Evolutionary conservation across 106 monocot genomes (phyloP).

Genomic region (Phalaenopsis aphrodite): DNA sequence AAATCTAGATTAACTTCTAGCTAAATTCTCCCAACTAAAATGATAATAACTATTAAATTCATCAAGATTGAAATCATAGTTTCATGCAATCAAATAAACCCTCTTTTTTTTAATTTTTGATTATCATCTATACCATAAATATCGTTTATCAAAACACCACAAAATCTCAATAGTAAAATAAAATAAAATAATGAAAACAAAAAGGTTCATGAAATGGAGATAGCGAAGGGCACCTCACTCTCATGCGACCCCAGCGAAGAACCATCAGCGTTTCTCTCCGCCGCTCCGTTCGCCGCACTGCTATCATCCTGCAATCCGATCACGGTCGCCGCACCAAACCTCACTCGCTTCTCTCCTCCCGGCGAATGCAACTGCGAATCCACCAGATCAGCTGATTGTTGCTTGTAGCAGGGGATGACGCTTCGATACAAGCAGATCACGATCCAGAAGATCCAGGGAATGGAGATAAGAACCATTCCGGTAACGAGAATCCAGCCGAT

Average conservation of each 20-base stretch:
- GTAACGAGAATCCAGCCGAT: slow-evolving; percentile 29
- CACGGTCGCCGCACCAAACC: slow-evolving; percentile 18
- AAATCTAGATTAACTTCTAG: no score
- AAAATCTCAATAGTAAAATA: no score
- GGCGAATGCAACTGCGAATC: slow-evolving; percentile 20
- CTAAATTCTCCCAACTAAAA: no score
- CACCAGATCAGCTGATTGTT: not conserved
- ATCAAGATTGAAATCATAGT: no score
- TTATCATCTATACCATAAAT: no score
- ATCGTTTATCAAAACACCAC: no score
- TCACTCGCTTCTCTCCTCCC: slow-evolving; percentile 23
- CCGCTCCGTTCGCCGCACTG: not conserved
- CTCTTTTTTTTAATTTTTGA: no score
- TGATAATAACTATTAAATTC: no score
- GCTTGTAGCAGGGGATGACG: not conserved
- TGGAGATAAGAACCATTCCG: slow-evolving; percentile 38
- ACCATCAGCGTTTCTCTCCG: not conserved
- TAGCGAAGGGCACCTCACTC: slow-evolving; percentile 43
- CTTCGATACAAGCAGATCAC: slow-evolving; percentile 34
- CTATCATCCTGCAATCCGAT: not conserved
- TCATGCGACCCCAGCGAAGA: slow-evolving; percentile 40
- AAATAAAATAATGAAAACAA: no score
- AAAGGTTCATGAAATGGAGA: slow-evolving; percentile 9
- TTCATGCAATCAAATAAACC: no score
- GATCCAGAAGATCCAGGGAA: slow-evolving; percentile 65